Evolutionary conservation across 169 alveolate species (phyloP).

Genomic region (Plasmodium knowlesi): DNA sequence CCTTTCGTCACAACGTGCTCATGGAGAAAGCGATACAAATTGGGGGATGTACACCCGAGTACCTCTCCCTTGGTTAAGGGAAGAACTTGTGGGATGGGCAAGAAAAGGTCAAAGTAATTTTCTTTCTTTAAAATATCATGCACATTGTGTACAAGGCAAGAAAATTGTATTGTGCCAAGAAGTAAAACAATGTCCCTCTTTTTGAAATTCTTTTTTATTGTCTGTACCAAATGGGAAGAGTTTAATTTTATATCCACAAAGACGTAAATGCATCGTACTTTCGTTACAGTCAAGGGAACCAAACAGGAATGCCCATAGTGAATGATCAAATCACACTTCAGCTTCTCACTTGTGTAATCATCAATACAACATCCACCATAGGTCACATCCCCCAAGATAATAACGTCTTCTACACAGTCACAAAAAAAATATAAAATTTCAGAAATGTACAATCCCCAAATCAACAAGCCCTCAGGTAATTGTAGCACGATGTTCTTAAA

Average conservation of each 20-base stretch:
- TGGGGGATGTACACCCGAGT: conserved; percentile 95
- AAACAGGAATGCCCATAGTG: conserved; percentile 99
- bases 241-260: conserved; percentile 96
- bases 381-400: conserved; percentile 93
- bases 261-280: conserved; percentile 92
- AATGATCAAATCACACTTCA: conserved; percentile 95
- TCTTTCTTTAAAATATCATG: conserved; percentile 73
- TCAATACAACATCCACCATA: conserved; percentile 99
- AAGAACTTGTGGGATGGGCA: conserved; percentile 93
- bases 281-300: conserved; percentile 92
- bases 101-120: conserved; percentile 78
- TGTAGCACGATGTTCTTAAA: conserved; percentile 93
- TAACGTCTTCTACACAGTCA: conserved; percentile 82
- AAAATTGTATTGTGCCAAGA: conserved; percentile 93
- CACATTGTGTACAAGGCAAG: conserved; percentile 81
- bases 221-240: conserved; percentile 89
- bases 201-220: conserved; percentile 83
- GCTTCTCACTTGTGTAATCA: conserved; percentile 94
- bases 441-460: conserved; percentile 90
- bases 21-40: conserved; percentile 70
- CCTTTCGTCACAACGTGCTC: conserved; percentile 42
- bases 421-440: conserved; percentile 93
- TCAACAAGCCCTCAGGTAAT: conserved; percentile 97
- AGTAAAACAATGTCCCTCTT: conserved; percentile 84
- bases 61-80: conserved; percentile 99